Evolutionary conservation across 768 basidiomycete species (phyloP).

Genomic region (Mycena capillaripes): DNA sequence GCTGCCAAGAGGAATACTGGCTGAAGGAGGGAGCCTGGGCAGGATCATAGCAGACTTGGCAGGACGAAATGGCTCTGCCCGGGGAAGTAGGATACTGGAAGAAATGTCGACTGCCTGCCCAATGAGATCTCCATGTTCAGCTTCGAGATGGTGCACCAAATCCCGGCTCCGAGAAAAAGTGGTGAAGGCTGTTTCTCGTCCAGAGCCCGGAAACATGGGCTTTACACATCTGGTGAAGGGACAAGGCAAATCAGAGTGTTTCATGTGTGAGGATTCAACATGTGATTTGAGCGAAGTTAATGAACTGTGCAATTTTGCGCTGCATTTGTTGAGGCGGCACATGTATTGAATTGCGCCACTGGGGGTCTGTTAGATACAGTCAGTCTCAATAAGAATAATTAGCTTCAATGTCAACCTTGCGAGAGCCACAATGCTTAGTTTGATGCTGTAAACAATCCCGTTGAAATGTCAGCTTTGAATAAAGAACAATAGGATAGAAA

Average conservation of each 20-base stretch:
- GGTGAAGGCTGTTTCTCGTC: neutral
- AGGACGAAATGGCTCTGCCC: slow-evolving; percentile 2
- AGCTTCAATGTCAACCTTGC: neutral
- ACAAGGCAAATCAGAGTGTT: slow-evolving; percentile 16
- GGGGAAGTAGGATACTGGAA: neutral
- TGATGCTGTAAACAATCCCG: slow-evolving; percentile 19
- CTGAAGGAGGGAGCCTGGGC: slow-evolving; percentile 9
- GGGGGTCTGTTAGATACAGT: neutral
- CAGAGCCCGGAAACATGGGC: neutral
- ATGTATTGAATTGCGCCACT: neutral
- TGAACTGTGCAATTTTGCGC: slow-evolving; percentile 14
- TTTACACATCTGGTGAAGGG: slow-evolving; percentile 13
- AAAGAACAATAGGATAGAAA: neutral
- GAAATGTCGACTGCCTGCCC: neutral
- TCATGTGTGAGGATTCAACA: slow-evolving; percentile 16
- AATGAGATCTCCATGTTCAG: slow-evolving; percentile 7
- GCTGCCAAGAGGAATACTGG: neutral
- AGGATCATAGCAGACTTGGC: neutral
- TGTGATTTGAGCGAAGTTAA: slow-evolving; percentile 6
- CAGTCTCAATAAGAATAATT: neutral
- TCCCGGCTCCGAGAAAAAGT: slow-evolving; percentile 9
- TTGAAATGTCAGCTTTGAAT: neutral
- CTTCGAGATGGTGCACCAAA: slow-evolving; percentile 14
- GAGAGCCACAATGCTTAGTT: slow-evolving; percentile 3
- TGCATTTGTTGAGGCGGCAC: slow-evolving; percentile 19